Percentiles rank a stretch among this genome's conserved stretches.
These are phyloP conservation scores for Arthroderma uncinatum DNA, from an alignment of 2,329 filamentous ascomycete genomes.

Conservation along the genomic window DNA sequence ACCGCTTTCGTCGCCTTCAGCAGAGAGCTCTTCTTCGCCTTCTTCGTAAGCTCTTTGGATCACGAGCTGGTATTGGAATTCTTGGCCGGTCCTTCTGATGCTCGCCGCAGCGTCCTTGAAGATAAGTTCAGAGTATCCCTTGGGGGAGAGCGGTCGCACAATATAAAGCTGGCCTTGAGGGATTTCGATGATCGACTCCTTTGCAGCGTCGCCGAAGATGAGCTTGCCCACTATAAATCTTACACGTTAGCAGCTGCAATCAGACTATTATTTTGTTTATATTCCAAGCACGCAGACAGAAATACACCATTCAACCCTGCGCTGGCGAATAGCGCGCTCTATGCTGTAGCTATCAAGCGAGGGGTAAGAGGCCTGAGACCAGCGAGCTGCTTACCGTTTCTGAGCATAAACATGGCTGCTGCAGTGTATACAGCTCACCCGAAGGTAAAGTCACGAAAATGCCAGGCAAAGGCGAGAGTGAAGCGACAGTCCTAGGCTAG, in stretches of 20 bases:
- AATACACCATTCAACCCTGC: not conserved
- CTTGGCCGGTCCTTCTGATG: conserved; percentile 84
- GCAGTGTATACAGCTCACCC: not conserved
- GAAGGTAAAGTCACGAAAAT: not conserved
- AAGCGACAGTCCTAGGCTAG: not conserved
- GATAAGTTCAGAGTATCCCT: conserved; percentile 96
- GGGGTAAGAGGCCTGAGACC: conserved; percentile 21
- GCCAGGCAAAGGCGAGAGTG: not conserved
- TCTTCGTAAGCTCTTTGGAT: conserved; percentile 95
- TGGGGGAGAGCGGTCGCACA: conserved; percentile 85
- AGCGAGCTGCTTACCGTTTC: conserved; percentile 37
- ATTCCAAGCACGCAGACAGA: not conserved
- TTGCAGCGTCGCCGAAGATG: conserved; percentile 76
- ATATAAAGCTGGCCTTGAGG: conserved; percentile 95
- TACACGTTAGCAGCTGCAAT: not conserved
- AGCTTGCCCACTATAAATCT: conserved; percentile 66
- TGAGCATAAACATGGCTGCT: conserved; percentile 45
- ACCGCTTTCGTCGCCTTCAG: conserved; percentile 77
- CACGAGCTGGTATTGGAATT: conserved; percentile 95
- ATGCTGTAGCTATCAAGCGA: conserved; percentile 10
- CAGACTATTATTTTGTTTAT: not conserved
- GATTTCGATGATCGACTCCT: conserved; percentile 89
- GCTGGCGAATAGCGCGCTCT: not conserved
- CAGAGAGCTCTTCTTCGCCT: conserved; percentile 85
- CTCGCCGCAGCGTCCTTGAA: conserved; percentile 93